Evolutionary conservation across 129 eudicot species (phyloP), one percentile per base, ranked within the genome.

Genomic region (Pseudognaphalium luteoalbum): DNA sequence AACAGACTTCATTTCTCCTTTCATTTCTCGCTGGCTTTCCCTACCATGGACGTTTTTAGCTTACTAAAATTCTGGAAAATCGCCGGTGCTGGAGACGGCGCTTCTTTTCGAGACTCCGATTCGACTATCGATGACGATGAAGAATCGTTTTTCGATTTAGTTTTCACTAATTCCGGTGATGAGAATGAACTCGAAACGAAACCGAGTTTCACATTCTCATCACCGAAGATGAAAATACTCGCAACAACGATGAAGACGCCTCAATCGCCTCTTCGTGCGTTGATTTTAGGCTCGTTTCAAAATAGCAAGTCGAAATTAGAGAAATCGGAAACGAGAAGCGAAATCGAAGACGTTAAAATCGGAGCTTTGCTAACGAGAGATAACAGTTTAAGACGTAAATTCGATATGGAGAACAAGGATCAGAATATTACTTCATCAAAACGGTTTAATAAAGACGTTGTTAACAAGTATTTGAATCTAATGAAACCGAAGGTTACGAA

Each of bases 61-160:
- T 16, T 93, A 50, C 89, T 90, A 63, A 86, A 88, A 67, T 85
- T 93, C 88, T 85, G 98, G 98, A 81, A 88, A 47, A 68, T 68
- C 17, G 73, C 83, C 54, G 82, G 80, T 19, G 75, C 78, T 25
- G 75, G 64, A 60, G 72, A 73, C 20, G 59, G 68, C 3, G 16
- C 73, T 28, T 6, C 73, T 52, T 63, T 60, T 33, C 59, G 68
- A 6, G 82, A 50, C 79, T 19, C 15, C 3, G 76, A 78, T 58
- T 73, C 82, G 19, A 39, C 76, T 1, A 10, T 66, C 21, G 21
- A 32, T 70, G 92, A 86, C 73, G 90, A 80, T 10, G 96, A 88
- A 19, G 97, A 90, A 9, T 93, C 91, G 51, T 87, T 90, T 77
- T 90, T 90, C 84, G 98, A 93, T 73, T 75, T 93, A 70, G 96